Evolutionary conservation across 2,329 filamentous ascomycete genomes (phyloP).

Genomic region (Venturia nashicola): DNA sequence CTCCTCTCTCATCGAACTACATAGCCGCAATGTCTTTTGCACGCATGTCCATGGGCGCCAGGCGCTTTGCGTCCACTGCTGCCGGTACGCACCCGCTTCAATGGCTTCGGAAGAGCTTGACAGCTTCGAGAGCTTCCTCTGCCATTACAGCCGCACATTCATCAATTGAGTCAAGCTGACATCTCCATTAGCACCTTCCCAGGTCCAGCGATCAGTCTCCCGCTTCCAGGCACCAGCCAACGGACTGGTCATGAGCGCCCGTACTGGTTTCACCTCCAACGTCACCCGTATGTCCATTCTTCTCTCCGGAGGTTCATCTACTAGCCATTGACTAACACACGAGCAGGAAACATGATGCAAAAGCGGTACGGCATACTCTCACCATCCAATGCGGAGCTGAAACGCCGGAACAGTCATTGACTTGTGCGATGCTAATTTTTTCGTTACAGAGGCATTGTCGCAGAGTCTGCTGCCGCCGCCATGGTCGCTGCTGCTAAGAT

Average conservation of each 20-base stretch:
- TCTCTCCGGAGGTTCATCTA: neutral
- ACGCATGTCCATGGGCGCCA: slow-evolving; percentile 3
- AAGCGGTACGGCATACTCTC: neutral
- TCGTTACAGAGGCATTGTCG: slow-evolving; percentile 21
- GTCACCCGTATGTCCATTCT: neutral
- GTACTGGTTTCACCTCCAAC: slow-evolving; percentile 6
- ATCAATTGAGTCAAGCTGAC: neutral
- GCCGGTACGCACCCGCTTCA: neutral
- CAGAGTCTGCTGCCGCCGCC: slow-evolving; percentile 29
- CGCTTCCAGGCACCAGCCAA: slow-evolving; percentile 6
- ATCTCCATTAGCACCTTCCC: neutral
- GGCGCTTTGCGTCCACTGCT: slow-evolving; percentile 1
- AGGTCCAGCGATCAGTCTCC: neutral
- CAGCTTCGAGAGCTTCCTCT: neutral
- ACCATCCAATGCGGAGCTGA: neutral
- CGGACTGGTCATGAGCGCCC: slow-evolving; percentile 4
- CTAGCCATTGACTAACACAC: slow-evolving; percentile 2
- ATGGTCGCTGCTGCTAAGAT: slow-evolving; percentile 31
- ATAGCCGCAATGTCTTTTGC: neutral
- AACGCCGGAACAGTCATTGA: neutral
- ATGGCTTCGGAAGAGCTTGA: neutral
- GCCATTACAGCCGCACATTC: neutral
- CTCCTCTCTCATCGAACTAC: neutral
- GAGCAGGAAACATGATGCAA: neutral
- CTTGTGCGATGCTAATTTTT: neutral